These are phyloP conservation scores for Colletotrichum cuscutae DNA, from an alignment of 2,329 filamentous ascomycete species.

Conservation along the genomic window DNA sequence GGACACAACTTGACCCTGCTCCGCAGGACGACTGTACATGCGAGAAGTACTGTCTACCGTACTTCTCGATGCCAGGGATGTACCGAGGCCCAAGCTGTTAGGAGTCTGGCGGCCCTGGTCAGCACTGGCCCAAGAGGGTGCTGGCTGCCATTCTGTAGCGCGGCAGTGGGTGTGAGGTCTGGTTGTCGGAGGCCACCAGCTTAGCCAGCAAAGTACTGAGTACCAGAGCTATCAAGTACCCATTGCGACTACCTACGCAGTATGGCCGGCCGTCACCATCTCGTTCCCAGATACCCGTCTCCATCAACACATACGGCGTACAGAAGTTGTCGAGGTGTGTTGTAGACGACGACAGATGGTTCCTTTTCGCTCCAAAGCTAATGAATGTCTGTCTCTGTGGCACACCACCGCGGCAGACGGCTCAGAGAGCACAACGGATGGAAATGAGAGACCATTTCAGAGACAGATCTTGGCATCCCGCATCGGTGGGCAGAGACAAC, in stretches of 20 bases:
- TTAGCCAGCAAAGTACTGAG: neutral
- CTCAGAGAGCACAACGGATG: conserved; percentile 19
- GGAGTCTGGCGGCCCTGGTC: conserved; percentile 1
- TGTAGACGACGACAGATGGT: neutral
- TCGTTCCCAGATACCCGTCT: neutral
- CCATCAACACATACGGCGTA: neutral
- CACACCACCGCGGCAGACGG: conserved; percentile 29
- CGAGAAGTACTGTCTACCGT: conserved; percentile 11
- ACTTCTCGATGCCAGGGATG: conserved; percentile 1
- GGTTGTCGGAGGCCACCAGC: conserved; percentile 19
- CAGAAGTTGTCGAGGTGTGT: neutral
- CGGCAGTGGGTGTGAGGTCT: conserved; percentile 14
- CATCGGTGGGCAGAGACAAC: conserved; percentile 24
- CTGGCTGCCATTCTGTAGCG: neutral
- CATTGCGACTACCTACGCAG: neutral
- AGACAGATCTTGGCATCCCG: conserved; percentile 29
- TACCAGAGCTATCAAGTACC: neutral
- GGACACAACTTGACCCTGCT: neutral
- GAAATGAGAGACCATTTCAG: conserved; percentile 21
- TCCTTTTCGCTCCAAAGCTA: neutral
- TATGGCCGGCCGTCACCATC: neutral
- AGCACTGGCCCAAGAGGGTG: neutral
- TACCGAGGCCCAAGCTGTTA: conserved; percentile 9
- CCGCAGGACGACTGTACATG: neutral
- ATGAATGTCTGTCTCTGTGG: conserved; percentile 17